Percentiles rank a stretch among this genome's conserved stretches.
Evolutionary conservation across 805 yeast genomes (phyloP).

Genomic region (Huiozyma sinensis): DNA sequence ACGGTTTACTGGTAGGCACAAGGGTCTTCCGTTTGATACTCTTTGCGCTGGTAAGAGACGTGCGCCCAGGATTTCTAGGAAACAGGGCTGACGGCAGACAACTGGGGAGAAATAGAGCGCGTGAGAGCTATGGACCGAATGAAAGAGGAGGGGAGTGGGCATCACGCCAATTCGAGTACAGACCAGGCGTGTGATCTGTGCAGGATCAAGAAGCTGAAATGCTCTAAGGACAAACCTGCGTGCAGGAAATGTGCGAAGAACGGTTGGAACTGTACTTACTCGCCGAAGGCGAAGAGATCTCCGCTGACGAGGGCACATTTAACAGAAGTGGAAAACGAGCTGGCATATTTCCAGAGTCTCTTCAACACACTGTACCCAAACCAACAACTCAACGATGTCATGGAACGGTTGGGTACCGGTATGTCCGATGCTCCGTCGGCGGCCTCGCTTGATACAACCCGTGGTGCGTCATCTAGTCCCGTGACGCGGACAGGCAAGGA

Average conservation of each 20-base stretch:
- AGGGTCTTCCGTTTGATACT: too few species aligned
- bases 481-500: neutral
- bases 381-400: slow-evolving; percentile 33
- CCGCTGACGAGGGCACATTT: slow-evolving; percentile 75
- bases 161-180: neutral
- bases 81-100: too few species aligned
- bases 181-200: slow-evolving; percentile 62
- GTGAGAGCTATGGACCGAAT: too few species aligned
- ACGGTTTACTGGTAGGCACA: too few species aligned
- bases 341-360: slow-evolving; percentile 36
- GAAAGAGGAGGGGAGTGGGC: too few species aligned
- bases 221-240: slow-evolving; percentile 68
- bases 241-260: slow-evolving; percentile 68
- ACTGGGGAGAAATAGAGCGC: too few species aligned
- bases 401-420: neutral
- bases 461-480: neutral
- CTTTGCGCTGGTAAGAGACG: too few species aligned
- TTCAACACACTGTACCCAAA: slow-evolving; percentile 36
- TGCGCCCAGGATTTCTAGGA: too few species aligned
- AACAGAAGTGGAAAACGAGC: slow-evolving; percentile 60
- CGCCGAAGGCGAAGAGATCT: slow-evolving; percentile 67
- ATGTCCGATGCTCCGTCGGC: neutral
- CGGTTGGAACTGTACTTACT: slow-evolving; percentile 64
- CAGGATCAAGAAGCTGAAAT: slow-evolving; percentile 65
- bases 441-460: neutral